Evolutionary conservation across 208 protist genomes (phyloP).

Genomic region (Trypanosoma mega): DNA sequence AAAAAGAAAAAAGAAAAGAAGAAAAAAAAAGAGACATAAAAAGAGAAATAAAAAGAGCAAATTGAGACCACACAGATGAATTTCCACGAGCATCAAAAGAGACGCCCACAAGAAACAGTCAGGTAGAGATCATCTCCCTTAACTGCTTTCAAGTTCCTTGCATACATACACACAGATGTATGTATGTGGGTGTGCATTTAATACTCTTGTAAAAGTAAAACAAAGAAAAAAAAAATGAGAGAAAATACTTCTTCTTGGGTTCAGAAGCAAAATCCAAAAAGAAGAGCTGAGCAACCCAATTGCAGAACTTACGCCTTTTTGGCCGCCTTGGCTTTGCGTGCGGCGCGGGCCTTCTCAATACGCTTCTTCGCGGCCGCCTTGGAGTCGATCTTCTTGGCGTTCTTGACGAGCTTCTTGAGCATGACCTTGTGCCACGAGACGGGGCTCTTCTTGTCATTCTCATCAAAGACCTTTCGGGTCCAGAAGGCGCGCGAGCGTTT

Average conservation of each 20-base stretch:
- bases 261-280: constrained; percentile 11
- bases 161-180: constrained; percentile 12
- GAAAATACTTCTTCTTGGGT: not conserved
- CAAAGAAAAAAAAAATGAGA: constrained; percentile 9
- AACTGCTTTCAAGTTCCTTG: no score
- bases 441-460: constrained; percentile 84
- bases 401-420: constrained; percentile 87
- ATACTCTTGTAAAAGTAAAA: constrained; percentile 10
- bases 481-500: constrained; percentile 89
- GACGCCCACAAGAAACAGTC: not conserved
- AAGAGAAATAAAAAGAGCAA: constrained; percentile 1
- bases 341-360: constrained; percentile 83
- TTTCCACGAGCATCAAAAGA: not conserved
- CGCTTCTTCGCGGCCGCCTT: constrained; percentile 75
- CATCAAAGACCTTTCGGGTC: constrained; percentile 90
- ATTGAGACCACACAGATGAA: constrained; percentile 12
- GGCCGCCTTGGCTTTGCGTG: constrained; percentile 45
- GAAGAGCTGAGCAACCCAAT: no score
- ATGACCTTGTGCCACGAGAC: constrained; percentile 90
- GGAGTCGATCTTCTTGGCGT: constrained; percentile 79
- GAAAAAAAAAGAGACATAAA: constrained; percentile 5
- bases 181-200: constrained; percentile 8
- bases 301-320: constrained; percentile 16
- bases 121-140: not conserved
- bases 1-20: constrained; percentile 8